Evolutionary conservation across 225 moss, liverwort and hornwort genomes (phyloP).

Genomic region (Sphagnum contortum): DNA sequence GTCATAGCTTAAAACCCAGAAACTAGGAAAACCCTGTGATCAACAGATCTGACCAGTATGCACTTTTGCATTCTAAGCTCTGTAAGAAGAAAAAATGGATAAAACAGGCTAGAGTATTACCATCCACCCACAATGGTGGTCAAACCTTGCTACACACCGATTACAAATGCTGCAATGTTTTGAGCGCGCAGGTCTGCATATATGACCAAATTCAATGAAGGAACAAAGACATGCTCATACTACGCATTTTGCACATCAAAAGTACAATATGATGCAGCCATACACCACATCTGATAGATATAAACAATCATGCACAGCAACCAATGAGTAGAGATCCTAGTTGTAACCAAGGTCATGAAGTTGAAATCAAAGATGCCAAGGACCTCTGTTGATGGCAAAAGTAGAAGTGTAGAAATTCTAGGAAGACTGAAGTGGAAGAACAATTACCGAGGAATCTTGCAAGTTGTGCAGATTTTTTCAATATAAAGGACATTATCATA

Average conservation of each 20-base stretch:
- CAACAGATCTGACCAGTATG: too few species aligned
- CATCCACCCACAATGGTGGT: slow-evolving; percentile 99
- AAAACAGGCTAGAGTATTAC: slow-evolving; percentile 56
- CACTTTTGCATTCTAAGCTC: too few species aligned
- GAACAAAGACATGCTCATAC: slow-evolving; percentile 1
- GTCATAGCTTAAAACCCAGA: too few species aligned
- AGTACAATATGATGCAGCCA: background rate
- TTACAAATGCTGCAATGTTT: slow-evolving; percentile 99
- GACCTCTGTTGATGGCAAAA: background rate
- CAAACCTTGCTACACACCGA: slow-evolving; percentile 90
- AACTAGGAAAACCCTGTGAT: too few species aligned
- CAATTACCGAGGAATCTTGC: slow-evolving; percentile 64
- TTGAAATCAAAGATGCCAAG: too few species aligned
- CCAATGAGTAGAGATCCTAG: too few species aligned
- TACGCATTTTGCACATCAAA: background rate
- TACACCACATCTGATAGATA: background rate
- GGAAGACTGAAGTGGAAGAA: background rate
- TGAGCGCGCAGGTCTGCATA: slow-evolving; percentile 78
- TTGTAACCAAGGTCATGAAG: too few species aligned
- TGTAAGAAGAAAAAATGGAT: background rate
- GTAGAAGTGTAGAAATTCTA: too few species aligned
- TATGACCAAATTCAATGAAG: background rate
- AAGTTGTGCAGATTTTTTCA: slow-evolving; percentile 67
- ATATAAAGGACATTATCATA: slow-evolving; percentile 76
- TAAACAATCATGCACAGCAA: too few species aligned